Evolutionary conservation across 2,329 filamentous ascomycete genomes (phyloP), one percentile per base, ranked within the genome.

Genomic region (Alternaria triticina): DNA sequence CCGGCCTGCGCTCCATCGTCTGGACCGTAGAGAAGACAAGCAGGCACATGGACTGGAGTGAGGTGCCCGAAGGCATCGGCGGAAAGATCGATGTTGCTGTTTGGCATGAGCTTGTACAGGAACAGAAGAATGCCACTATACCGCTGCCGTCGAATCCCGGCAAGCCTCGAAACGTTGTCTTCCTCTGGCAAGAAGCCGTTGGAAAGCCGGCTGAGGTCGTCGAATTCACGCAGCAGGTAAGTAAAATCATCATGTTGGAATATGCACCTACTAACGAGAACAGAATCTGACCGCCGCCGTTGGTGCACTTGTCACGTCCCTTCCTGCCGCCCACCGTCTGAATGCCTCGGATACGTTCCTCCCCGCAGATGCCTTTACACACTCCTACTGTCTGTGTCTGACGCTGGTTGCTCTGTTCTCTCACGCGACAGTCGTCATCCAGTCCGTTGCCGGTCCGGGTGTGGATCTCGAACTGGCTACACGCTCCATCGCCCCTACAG

Each of bases 11-110:
- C 65, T 89, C 94, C 70, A 86, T 97, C 30, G 87, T 97, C 71
- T 98, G 94, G 93, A 94, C 97, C 12, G 93, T 96, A 6, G 95
- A 97, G 73, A 88, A 93, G 74, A 93, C 93, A 45, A 97, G 90
- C 82, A 88, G 89, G 71, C 95, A 98, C 77, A 91, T 99, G 86
- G 94, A 97, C 80, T 99, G 95, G 94, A 94, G 93, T 71, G 92
- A 95, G 76, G 88, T 94, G 3, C 94, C 94, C 11, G 87, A 91
- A 74, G 91, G 91, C 55, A 90, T 90, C 60, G 90, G 90, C 15
- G 88, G 90, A 61, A 89, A 86, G 65, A 85, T 97, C 64, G 91
- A 91, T 59, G 91, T 97, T 15, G 88, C 90, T n/a, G 96, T 95
- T 13, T 99, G 95, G 94, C 92, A 97, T 74, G 92, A 97, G 63